These are phyloP conservation scores for Bruguiera sexangula DNA, from an alignment of 345 rosid genomes.

Conservation along the genomic window DNA sequence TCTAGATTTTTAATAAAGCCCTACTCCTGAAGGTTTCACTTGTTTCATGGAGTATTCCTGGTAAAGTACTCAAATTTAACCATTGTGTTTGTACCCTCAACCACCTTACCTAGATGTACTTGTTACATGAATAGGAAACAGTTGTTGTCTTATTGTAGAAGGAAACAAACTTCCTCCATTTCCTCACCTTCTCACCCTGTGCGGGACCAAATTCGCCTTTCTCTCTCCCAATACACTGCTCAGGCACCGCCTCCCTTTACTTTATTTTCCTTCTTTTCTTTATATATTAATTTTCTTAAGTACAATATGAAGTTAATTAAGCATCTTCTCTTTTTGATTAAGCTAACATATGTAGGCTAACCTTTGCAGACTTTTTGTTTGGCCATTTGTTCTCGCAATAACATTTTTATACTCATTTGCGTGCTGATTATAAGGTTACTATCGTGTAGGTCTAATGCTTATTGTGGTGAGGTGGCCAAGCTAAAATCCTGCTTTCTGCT, in stretches of 20 bases:
- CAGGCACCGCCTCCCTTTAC: not conserved
- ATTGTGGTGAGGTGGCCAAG: too few species aligned
- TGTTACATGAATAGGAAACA: slow-evolving; percentile 37
- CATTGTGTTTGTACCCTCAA: slow-evolving; percentile 25
- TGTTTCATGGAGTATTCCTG: too few species aligned
- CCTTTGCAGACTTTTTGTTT: too few species aligned
- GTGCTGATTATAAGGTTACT: too few species aligned
- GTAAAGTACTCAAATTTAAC: not conserved
- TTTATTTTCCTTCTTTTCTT: not conserved
- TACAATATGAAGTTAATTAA: not conserved
- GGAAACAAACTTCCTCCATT: slow-evolving; percentile 17
- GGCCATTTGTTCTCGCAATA: too few species aligned
- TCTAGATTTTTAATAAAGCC: too few species aligned
- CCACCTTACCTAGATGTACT: slow-evolving; percentile 17
- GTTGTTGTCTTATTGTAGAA: not conserved
- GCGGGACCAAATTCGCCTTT: slow-evolving; percentile 26
- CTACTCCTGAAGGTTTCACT: too few species aligned
- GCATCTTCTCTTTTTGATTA: too few species aligned
- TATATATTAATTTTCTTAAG: not conserved
- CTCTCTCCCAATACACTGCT: not conserved
- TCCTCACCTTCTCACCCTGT: slow-evolving; percentile 13
- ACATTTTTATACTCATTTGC: too few species aligned
- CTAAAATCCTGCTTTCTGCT: too few species aligned
- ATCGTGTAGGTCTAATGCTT: too few species aligned
- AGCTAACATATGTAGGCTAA: too few species aligned